These are phyloP conservation scores for Coemansia sp. DNA, from an alignment of 192 early-diverging fungal genomes.

Conservation along the genomic window DNA sequence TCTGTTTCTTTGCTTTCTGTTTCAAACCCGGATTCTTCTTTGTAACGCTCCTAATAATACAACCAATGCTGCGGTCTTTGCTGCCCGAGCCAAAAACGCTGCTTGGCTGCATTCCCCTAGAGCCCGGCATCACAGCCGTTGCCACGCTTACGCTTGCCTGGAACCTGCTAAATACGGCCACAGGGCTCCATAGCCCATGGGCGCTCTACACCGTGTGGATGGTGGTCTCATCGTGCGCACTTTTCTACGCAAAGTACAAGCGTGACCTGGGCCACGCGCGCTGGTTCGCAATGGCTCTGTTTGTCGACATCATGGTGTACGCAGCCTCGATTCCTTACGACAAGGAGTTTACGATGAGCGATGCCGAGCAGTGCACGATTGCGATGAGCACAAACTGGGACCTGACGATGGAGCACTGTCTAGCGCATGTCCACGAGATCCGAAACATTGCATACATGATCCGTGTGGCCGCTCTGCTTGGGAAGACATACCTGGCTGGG, in stretches of 20 bases:
- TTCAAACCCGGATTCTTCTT: not conserved
- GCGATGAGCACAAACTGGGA: constrained; percentile 32
- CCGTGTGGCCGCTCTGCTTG: constrained; percentile 17
- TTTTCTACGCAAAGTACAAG: constrained; percentile 39
- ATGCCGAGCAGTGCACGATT: constrained; percentile 35
- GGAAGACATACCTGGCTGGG: constrained; percentile 29
- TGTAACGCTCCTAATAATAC: too few species aligned
- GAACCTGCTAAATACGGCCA: constrained; percentile 19
- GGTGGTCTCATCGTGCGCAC: constrained; percentile 37
- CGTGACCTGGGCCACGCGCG: constrained; percentile 40
- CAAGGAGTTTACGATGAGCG: constrained; percentile 32
- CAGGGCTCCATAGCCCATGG: constrained; percentile 30
- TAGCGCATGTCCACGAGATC: constrained; percentile 50
- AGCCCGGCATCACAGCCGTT: constrained; percentile 12
- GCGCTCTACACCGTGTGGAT: constrained; percentile 41
- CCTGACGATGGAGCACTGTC: constrained; percentile 36
- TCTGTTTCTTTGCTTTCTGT: not conserved
- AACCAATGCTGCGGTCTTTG: constrained; percentile 24
- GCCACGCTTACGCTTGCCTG: constrained; percentile 15
- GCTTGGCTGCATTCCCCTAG: constrained; percentile 23
- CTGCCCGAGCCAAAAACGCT: constrained; percentile 24
- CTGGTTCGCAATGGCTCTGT: constrained; percentile 43
- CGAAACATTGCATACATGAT: constrained; percentile 33
- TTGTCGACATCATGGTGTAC: constrained; percentile 28
- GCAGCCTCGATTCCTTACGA: constrained; percentile 14